A percentile compares a stretch with the other conserved stretches of the same genome.
phyloP scores from a whole-genome alignment of 192 early-diverging fungal genomes.

The Coemansia sp. region DNA sequence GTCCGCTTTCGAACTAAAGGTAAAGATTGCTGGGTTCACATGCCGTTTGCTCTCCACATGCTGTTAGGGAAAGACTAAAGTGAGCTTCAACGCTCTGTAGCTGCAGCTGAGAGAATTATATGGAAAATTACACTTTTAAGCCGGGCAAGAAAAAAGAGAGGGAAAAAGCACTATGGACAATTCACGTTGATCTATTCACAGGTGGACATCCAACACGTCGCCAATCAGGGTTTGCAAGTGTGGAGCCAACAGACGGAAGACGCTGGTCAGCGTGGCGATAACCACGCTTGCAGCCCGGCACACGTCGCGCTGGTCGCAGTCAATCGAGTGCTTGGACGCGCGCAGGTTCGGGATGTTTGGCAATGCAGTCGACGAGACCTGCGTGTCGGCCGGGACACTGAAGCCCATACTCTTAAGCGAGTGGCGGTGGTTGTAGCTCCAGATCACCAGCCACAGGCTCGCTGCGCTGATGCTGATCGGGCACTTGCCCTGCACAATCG shows the following conservation, averaged over 20 bases:
- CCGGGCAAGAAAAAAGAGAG: background rate
- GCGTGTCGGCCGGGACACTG: conserved; percentile 10
- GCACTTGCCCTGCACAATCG: conserved; percentile 64
- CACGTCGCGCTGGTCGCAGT: conserved; percentile 58
- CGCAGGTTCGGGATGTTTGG: conserved; percentile 20
- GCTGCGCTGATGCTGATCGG: conserved; percentile 65
- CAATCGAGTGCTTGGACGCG: conserved; percentile 30
- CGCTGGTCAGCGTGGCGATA: conserved; percentile 61
- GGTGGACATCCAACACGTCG: conserved; percentile 22
- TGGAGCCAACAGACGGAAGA: conserved; percentile 55
- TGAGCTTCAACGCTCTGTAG: too few relatives aligned
- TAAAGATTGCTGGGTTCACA: too few relatives aligned
- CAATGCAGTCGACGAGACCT: conserved; percentile 31
- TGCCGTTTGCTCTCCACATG: too few relatives aligned
- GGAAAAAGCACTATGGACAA: background rate
- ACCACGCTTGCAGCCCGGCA: conserved; percentile 59
- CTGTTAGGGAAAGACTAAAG: too few relatives aligned
- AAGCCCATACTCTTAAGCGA: conserved; percentile 12
- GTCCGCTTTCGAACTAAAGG: too few relatives aligned
- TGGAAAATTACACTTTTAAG: background rate
- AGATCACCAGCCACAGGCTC: conserved; percentile 62
- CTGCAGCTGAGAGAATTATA: too few relatives aligned
- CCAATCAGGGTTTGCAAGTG: conserved; percentile 23
- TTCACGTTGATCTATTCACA: too few relatives aligned
- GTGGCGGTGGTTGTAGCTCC: conserved; percentile 58